A percentile compares a stretch with the other conserved stretches of the same genome.
Evolutionary conservation across 176 grass and related monocot genomes (phyloP).

Genomic region (Phoenix roebelenii): DNA sequence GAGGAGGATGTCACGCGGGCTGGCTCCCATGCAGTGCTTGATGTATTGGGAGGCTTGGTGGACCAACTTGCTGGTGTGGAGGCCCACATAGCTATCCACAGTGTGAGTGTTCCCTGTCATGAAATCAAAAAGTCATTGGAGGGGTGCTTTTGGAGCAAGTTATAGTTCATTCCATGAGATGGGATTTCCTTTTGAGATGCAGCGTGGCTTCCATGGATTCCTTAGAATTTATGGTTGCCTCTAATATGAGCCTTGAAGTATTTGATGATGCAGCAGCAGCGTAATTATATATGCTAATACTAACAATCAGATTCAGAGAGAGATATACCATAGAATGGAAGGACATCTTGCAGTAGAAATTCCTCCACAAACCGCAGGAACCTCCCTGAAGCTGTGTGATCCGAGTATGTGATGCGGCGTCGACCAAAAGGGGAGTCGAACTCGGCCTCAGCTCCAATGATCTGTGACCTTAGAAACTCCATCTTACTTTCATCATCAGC

Average conservation of each 20-base stretch:
- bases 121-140: neutral
- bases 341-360: slow-evolving; percentile 53
- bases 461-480: slow-evolving; percentile 55
- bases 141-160: too few species aligned
- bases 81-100: slow-evolving; percentile 64
- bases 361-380: slow-evolving; percentile 63
- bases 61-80: slow-evolving; percentile 55
- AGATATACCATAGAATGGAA: slow-evolving; percentile 64
- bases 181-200: too few species aligned
- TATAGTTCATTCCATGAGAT: too few species aligned
- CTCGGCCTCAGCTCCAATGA: slow-evolving; percentile 44
- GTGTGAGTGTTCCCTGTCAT: slow-evolving; percentile 72
- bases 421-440: slow-evolving; percentile 62
- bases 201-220: too few species aligned
- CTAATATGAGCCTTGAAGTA: too few species aligned
- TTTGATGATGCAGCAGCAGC: too few species aligned
- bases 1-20: slow-evolving; percentile 34
- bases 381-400: slow-evolving; percentile 69
- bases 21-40: slow-evolving; percentile 58
- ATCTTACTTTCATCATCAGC: slow-evolving; percentile 22
- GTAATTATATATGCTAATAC: neutral
- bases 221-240: too few species aligned
- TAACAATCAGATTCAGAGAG: neutral
- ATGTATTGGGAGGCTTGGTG: slow-evolving; percentile 48
- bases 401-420: slow-evolving; percentile 55